These are phyloP conservation scores for Aspergillus sp. DNA, from an alignment of 2,329 filamentous ascomycete genomes.

Conservation along the genomic window DNA sequence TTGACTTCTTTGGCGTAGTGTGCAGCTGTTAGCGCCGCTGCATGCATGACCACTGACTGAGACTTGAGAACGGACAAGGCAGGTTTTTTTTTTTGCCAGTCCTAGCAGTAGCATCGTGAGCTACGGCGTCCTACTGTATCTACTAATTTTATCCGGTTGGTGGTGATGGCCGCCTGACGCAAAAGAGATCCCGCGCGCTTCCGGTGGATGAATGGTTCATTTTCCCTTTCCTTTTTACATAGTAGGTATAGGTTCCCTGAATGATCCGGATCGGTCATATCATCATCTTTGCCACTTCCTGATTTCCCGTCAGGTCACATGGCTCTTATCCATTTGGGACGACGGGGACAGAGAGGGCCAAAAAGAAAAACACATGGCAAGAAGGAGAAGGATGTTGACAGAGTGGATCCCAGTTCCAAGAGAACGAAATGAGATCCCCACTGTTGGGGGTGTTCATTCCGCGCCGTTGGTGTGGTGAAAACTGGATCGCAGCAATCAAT, in stretches of 20 bases:
- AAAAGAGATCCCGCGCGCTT: background rate
- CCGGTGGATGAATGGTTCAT: background rate
- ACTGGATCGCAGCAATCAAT: background rate
- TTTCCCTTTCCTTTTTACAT: background rate
- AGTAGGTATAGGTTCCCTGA: background rate
- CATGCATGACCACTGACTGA: background rate
- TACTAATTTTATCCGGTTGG: background rate
- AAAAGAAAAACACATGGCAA: slow-evolving; percentile 22
- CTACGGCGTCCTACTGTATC: background rate
- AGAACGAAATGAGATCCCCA: slow-evolving; percentile 26
- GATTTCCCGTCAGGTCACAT: slow-evolving; percentile 3
- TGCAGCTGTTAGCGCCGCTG: background rate
- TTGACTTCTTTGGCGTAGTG: background rate
- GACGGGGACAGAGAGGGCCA: slow-evolving; percentile 3
- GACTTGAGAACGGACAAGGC: background rate
- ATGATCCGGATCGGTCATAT: background rate
- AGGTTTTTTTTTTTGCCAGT: background rate
- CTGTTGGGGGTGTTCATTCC: slow-evolving; percentile 25
- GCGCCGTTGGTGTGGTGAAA: slow-evolving; percentile 20
- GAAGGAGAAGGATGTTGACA: slow-evolving; percentile 10
- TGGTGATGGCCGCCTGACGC: background rate
- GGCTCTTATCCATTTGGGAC: background rate
- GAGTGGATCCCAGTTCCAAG: slow-evolving; percentile 16
- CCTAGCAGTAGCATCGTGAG: background rate
- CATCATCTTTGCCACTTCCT: background rate